Base-by-base conservation (phyloP, 148 eudicot genomes). In the Rhododendron williamsianum region DNA sequence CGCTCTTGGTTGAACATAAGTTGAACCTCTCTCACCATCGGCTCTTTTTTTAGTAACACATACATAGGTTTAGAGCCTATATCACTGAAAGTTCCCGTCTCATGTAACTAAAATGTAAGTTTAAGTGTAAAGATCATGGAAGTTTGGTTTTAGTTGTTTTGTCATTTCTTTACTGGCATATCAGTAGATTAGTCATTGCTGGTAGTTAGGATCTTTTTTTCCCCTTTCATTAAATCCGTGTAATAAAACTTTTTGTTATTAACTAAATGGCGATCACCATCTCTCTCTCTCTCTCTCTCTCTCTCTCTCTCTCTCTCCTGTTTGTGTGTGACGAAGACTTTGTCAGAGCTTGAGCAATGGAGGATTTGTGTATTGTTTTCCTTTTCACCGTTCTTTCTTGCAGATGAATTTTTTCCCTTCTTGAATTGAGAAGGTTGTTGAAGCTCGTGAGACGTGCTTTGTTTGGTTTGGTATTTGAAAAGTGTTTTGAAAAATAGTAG, bases 1-100 rank as follows among this genome's bases (percentile, higher is more conserved):
- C 35, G 69, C 89, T 84, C 91, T 87, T 91, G 97, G 98, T 95
- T 94, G 90, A 94, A 95, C 93, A 86, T 85, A 94, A 93, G 98
- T 95, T 95, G 87, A 97, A 93, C 99, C 96, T 87, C 41, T 56
- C 69, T 45, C 23, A 72, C 83, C 83, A 81, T 71, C 86, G 16
- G 52, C 86, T 84, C 86, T 54, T 82, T 30, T 82, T 88, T 76
- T 46, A 49, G 84, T 78, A 81, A 74, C 80, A 72, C 48, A 41
- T 63, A 63, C 84, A 25, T 1, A 25, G 25, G 25, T 43, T 82
- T 60, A 78, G 85, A 80, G 87, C 79, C 58, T 82, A 43, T 35
- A 84, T 69, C 45, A 84, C 63, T n/a, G 76, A 84, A 81, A 51
- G 80, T 52, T 82, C 82, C 51, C 33, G 45, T 52, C 27, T 58